phyloP scores from a whole-genome alignment of 345 rosid species.

The Trapa bicornis region DNA sequence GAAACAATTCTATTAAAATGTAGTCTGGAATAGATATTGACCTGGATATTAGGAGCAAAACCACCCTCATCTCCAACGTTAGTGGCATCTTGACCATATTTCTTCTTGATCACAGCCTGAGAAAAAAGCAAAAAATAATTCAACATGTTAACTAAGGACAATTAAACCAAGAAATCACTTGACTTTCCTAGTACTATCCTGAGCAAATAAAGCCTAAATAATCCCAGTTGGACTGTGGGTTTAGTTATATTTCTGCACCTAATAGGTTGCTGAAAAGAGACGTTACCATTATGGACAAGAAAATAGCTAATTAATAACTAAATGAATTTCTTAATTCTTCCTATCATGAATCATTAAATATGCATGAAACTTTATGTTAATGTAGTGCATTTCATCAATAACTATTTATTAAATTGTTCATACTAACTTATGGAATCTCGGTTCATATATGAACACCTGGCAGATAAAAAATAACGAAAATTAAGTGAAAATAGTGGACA shows the following conservation, averaged over 20 bases:
- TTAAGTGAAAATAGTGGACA: not conserved
- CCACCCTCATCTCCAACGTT: slow-evolving; percentile 99
- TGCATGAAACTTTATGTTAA: not conserved
- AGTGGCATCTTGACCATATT: slow-evolving; percentile 98
- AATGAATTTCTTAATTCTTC: not conserved
- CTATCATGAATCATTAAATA: not conserved
- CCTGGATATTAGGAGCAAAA: slow-evolving; percentile 96
- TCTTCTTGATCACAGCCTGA: slow-evolving; percentile 74
- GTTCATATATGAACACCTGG: not conserved
- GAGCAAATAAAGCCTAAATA: not conserved
- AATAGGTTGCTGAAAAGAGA: too few relatives aligned
- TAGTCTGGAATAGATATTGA: slow-evolving; percentile 2
- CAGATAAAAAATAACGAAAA: not conserved
- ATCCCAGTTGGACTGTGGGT: not conserved
- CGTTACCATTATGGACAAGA: not conserved
- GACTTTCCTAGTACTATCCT: not conserved
- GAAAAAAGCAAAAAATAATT: not conserved
- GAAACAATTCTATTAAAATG: too few relatives aligned
- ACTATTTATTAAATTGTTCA: too few relatives aligned
- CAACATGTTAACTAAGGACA: too few relatives aligned
- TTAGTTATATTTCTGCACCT: too few relatives aligned
- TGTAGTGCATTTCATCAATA: too few relatives aligned
- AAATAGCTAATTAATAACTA: not conserved
- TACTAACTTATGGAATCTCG: too few relatives aligned
- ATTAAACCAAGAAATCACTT: not conserved